Percentiles rank a stretch among this genome's conserved stretches.
phyloP scores from a whole-genome alignment of 2,329 filamentous ascomycete species.

The Lecanicillium sp. region DNA sequence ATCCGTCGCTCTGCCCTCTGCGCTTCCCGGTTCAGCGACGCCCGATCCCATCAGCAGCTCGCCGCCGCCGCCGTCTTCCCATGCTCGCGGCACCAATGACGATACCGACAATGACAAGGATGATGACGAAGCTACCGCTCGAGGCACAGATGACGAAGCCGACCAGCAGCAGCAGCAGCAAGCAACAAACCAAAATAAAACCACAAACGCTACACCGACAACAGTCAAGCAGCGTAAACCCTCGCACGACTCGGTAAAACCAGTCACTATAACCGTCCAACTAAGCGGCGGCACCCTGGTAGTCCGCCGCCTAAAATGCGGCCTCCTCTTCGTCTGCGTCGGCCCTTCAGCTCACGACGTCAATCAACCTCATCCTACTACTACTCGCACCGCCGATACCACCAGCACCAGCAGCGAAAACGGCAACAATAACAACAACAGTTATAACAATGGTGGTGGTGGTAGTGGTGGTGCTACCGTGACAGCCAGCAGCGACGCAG shows the following conservation, averaged over 20 bases:
- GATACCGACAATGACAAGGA: constrained; percentile 17
- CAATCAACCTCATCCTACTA: constrained; percentile 11
- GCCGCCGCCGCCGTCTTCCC: constrained; percentile 12
- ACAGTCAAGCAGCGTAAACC: constrained; percentile 2
- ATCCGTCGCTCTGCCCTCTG: constrained; percentile 30
- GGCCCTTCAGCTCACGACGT: constrained; percentile 31
- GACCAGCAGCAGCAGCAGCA: background rate
- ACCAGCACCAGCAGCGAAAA: constrained; percentile 10
- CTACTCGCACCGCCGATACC: constrained; percentile 5
- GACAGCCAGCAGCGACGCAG: constrained; percentile 28
- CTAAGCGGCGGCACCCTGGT: constrained; percentile 50
- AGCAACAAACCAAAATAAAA: constrained; percentile 2
- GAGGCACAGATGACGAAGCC: constrained; percentile 8
- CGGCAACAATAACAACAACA: constrained; percentile 1
- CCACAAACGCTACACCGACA: background rate
- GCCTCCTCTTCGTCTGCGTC: constrained; percentile 54
- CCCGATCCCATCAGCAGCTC: constrained; percentile 16
- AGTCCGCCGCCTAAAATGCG: constrained; percentile 48
- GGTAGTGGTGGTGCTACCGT: constrained; percentile 13
- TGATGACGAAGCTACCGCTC: constrained; percentile 11
- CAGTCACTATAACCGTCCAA: constrained; percentile 47
- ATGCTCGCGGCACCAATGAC: too few species aligned
- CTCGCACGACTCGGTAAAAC: constrained; percentile 18
- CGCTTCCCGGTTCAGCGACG: constrained; percentile 28
- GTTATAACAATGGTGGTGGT: constrained; percentile 13